Evolutionary conservation across 305 asterid genomes (phyloP), one percentile per base, ranked within the genome.

Genomic region (Ilex paraguariensis): DNA sequence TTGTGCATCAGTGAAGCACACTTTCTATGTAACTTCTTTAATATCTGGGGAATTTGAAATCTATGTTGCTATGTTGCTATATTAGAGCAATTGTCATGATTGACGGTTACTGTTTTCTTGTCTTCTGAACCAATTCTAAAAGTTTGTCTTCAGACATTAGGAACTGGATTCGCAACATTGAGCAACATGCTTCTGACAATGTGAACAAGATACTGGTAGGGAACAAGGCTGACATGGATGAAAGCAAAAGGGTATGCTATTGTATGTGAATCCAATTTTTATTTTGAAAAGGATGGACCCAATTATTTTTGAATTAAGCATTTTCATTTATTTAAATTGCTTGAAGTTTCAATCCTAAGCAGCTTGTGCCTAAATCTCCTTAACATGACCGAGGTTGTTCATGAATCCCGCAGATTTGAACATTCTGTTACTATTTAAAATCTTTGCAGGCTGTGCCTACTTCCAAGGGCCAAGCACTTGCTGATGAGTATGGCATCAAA

Each of bases 211-310:
- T 89, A 62, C 78, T 89, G 71, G 95, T 89, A 61, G 97, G 97
- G 55, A 89, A 89, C 88, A 89, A 89, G 75, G 97, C 97, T 76
- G 97, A 89, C 66, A 89, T 87, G 97, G 97, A 89, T 59, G 97
- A 89, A 80, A 87, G 95, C 84, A 89, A 89, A 78, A 75, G 97
- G 91, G 97, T 90, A 60, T 54, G 46, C 69, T 54, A 2, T 21
- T 15, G 32, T 6, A 4, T 54, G 32, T 12, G 0, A 54, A 11
- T 12, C 16, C 11, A 5, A 30, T 30, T 10, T 30, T 54, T 54
- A 5, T 10, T 21, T 21, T 1, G 28, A 21, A 21, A 21, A 21
- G 28, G 28, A 21, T 21, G 28, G 28, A 21, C 28, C 28, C 28
- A 21, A 21, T 21, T 21, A 21, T 21, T 21, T n/a, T 21, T 21